Percentiles rank a stretch among this genome's conserved stretches.
phyloP scores from a whole-genome alignment of 345 rosid species.

The Limnanthes douglasii region DNA sequence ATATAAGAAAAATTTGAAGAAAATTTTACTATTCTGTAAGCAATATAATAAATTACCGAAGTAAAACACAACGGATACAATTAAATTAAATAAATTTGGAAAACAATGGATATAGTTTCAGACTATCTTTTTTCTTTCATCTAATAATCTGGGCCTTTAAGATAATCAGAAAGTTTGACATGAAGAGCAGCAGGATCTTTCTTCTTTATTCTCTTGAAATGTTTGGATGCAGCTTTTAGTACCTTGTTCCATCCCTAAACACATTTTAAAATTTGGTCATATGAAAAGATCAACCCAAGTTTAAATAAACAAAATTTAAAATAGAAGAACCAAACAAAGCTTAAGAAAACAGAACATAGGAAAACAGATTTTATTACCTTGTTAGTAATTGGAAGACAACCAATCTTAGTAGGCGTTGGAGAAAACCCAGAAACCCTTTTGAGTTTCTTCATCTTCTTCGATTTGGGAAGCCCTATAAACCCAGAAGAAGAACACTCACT shows the following conservation, averaged over 20 bases:
- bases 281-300: background rate
- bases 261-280: background rate
- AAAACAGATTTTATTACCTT: slow-evolving; percentile 20
- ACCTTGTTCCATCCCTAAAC: slow-evolving; percentile 54
- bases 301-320: background rate
- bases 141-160: slow-evolving; percentile 16
- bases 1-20: too few species aligned
- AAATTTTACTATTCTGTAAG: too few species aligned
- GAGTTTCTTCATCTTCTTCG: slow-evolving; percentile 11
- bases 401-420: slow-evolving; percentile 19
- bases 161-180: slow-evolving; percentile 27
- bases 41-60: too few species aligned
- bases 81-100: too few species aligned
- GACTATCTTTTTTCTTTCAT: too few species aligned
- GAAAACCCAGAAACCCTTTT: slow-evolving; percentile 14
- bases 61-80: too few species aligned
- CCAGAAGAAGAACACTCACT: slow-evolving; percentile 2
- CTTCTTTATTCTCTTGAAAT: slow-evolving; percentile 51
- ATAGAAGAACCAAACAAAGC: background rate
- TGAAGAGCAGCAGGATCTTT: slow-evolving; percentile 22
- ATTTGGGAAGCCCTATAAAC: slow-evolving; percentile 9
- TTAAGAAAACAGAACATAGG: background rate
- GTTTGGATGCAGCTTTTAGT: slow-evolving; percentile 63
- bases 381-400: slow-evolving; percentile 30
- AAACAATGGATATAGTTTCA: too few species aligned